phyloP scores from a whole-genome alignment of 108 stramenopile species.

The Skeletonema tropicum region DNA sequence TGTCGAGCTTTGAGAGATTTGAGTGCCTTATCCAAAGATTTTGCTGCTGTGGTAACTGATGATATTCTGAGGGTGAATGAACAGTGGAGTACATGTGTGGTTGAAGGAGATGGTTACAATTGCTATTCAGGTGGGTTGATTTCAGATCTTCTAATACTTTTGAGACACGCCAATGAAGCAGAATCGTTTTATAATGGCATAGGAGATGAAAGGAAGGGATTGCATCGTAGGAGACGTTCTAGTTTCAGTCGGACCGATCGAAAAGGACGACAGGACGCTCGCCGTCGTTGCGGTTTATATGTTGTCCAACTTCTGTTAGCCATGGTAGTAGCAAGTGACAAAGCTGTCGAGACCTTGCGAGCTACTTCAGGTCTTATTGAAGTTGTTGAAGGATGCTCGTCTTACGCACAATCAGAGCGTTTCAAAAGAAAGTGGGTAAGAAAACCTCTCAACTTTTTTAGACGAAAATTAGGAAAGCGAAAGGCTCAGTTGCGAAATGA shows the following conservation, averaged over 20 bases:
- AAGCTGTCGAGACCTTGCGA: conserved; percentile 70
- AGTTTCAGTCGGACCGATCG: conserved; percentile 10
- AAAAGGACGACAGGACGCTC: conserved; percentile 53
- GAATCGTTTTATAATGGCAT: conserved; percentile 27
- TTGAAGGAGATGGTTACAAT: conserved; percentile 33
- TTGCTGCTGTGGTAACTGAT: conserved; percentile 80
- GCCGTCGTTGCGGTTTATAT: conserved; percentile 71
- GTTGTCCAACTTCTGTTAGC: conserved; percentile 76
- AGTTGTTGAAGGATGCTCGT: conserved; percentile 59
- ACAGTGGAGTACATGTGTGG: conserved; percentile 44
- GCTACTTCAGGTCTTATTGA: conserved; percentile 68
- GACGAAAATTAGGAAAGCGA: conserved; percentile 17
- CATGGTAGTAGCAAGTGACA: conserved; percentile 79
- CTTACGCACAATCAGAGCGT: conserved; percentile 37
- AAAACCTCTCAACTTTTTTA: conserved; percentile 33
- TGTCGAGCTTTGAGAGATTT: conserved; percentile 78
- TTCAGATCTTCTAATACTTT: conserved; percentile 62
- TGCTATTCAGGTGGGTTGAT: conserved; percentile 42
- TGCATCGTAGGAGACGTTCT: conserved; percentile 8
- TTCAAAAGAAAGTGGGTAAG: conserved; percentile 46
- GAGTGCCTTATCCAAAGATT: conserved; percentile 70
- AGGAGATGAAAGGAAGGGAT: conserved; percentile 14
- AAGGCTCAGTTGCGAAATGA: conserved; percentile 7
- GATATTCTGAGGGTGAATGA: conserved; percentile 70
- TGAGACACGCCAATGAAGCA: conserved; percentile 65